Evolutionary conservation across 495 filamentous ascomycete species (phyloP).

Genomic region (Haplographium delicatum): DNA sequence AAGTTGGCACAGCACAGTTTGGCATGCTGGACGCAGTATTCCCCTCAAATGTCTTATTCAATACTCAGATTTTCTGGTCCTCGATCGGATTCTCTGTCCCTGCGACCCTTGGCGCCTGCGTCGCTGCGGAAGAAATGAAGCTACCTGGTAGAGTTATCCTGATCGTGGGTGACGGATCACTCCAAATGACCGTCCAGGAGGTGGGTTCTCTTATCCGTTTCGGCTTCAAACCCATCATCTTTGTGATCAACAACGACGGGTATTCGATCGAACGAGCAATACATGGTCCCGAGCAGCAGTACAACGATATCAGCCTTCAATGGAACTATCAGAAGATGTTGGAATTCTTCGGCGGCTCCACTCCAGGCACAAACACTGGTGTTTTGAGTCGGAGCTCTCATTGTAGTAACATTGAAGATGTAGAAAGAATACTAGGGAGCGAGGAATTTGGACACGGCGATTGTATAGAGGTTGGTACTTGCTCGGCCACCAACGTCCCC

Average conservation of each 20-base stretch:
- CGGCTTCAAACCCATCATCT: constrained; percentile 20
- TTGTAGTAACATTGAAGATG: constrained; percentile 31
- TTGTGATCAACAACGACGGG: constrained; percentile 46
- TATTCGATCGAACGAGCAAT: constrained; percentile 50
- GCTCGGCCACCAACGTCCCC: too few species aligned
- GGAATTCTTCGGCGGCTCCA: constrained; percentile 31
- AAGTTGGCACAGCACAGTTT: constrained; percentile 36
- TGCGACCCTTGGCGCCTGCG: constrained; percentile 29
- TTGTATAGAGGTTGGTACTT: constrained; percentile 29
- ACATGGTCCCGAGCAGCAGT: constrained; percentile 39
- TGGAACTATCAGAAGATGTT: constrained; percentile 41
- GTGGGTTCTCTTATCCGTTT: constrained; percentile 1
- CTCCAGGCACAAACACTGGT: constrained; percentile 14
- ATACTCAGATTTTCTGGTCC: constrained; percentile 36
- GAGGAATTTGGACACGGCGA: constrained; percentile 32
- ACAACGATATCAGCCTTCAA: constrained; percentile 42
- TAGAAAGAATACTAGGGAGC: constrained; percentile 33
- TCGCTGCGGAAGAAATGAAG: constrained; percentile 29
- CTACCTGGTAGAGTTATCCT: constrained; percentile 29
- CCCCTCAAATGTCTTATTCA: constrained; percentile 23
- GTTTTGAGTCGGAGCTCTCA: constrained; percentile 25
- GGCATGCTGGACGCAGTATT: constrained; percentile 30
- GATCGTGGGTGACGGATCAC: constrained; percentile 35
- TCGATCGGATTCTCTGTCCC: constrained; percentile 39
- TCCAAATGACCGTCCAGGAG: constrained; percentile 38